Evolutionary conservation across 2,329 filamentous ascomycete genomes (phyloP).

Genomic region (Esteya vermicola): DNA sequence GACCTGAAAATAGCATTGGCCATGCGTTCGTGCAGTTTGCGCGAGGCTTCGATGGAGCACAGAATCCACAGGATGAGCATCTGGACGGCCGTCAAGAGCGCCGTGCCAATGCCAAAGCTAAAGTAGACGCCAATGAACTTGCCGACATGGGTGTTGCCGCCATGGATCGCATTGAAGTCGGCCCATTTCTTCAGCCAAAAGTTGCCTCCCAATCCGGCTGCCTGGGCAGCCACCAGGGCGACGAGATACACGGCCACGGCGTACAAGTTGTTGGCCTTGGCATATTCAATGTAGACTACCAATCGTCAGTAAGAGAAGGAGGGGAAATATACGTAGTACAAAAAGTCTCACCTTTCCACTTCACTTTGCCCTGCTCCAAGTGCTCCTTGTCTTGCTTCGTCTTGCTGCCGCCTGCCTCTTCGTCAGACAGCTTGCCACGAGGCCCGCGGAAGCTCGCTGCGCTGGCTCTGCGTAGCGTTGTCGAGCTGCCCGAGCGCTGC

Average conservation of each 20-base stretch:
- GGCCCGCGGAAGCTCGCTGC: conserved; percentile 81
- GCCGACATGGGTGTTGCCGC: conserved; percentile 60
- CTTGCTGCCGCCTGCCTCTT: conserved; percentile 62
- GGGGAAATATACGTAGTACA: conserved; percentile 4
- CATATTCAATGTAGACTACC: conserved; percentile 81
- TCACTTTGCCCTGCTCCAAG: conserved; percentile 90
- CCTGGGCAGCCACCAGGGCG: conserved; percentile 67
- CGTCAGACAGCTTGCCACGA: conserved; percentile 70
- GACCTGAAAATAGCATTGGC: conserved; percentile 93
- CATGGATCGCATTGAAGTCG: conserved; percentile 55
- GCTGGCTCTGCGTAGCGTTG: conserved; percentile 77
- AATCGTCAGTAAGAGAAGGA: too few relatives aligned
- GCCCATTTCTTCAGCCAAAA: conserved; percentile 94
- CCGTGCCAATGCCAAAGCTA: conserved; percentile 78
- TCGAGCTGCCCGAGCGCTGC: conserved; percentile 50
- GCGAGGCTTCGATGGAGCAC: conserved; percentile 95
- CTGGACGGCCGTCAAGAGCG: conserved; percentile 74
- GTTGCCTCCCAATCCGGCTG: conserved; percentile 66
- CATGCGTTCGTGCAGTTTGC: conserved; percentile 95
- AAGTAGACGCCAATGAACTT: conserved; percentile 95
- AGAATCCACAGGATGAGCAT: conserved; percentile 98
- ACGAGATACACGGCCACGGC: conserved; percentile 72
- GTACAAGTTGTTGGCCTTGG: conserved; percentile 78
- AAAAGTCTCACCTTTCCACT: conserved; percentile 49
- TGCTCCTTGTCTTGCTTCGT: conserved; percentile 80